phyloP scores from a whole-genome alignment of 805 yeast species.

The Blastobotrys chiropterorum region DNA sequence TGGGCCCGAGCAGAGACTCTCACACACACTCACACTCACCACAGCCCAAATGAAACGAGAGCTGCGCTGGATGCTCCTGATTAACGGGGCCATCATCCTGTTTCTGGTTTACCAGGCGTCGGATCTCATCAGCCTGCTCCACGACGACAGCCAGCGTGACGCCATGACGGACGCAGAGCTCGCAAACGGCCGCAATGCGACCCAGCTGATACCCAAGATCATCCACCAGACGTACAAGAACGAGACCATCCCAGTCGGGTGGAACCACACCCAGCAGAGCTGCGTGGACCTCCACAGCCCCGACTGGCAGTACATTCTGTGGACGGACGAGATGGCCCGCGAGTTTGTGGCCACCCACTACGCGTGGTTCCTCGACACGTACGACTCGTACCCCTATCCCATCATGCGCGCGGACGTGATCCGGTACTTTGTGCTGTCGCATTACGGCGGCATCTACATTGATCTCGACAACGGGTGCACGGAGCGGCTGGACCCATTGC shows the following conservation, averaged over 20 bases:
- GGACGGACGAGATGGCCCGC: conserved; percentile 85
- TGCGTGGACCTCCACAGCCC: conserved; percentile 70
- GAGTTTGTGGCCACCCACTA: conserved; percentile 72
- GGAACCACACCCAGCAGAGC: conserved; percentile 72
- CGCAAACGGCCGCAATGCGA: conserved; percentile 6
- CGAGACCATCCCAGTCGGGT: conserved; percentile 65
- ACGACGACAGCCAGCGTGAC: conserved; percentile 64
- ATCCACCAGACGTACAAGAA: conserved; percentile 92
- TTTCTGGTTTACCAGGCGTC: conserved; percentile 57
- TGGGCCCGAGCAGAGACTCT: too few relatives aligned
- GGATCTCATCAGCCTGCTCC: conserved; percentile 66
- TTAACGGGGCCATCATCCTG: conserved; percentile 21
- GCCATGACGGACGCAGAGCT: conserved; percentile 59
- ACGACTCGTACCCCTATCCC: conserved; percentile 70
- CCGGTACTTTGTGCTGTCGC: conserved; percentile 74
- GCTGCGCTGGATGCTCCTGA: conserved; percentile 16
- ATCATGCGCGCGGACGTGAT: conserved; percentile 89
- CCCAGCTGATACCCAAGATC: conserved; percentile 75
- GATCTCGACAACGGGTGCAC: conserved; percentile 89
- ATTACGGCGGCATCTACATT: conserved; percentile 85
- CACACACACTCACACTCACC: too few relatives aligned
- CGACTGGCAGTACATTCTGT: conserved; percentile 72
- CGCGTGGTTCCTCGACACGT: conserved; percentile 80
- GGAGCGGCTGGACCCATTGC: conserved; percentile 69
- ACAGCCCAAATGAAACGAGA: conserved; percentile 22